Evolutionary conservation across 371 early-diverging fungal genomes (phyloP).

Genomic region (Mortierella sp.): DNA sequence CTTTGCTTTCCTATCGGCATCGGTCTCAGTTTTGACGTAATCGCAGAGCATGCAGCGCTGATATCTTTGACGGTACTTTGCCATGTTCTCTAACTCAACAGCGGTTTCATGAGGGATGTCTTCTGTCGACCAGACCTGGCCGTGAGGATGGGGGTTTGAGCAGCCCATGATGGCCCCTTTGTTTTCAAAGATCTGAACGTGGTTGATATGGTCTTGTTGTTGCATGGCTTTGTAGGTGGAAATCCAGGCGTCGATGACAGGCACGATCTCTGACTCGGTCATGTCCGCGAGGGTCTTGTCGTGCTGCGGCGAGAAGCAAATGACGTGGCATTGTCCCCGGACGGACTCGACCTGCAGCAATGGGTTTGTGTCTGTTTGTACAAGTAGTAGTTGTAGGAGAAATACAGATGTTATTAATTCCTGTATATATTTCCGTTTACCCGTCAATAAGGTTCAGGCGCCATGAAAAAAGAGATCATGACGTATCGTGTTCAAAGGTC

Average conservation of each 20-base stretch:
- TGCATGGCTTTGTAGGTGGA: slow-evolving; percentile 66
- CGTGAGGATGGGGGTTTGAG: slow-evolving; percentile 95
- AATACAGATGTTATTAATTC: neutral
- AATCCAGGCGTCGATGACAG: slow-evolving; percentile 87
- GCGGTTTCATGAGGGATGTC: slow-evolving; percentile 84
- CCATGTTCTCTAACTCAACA: slow-evolving; percentile 76
- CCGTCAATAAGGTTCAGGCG: neutral
- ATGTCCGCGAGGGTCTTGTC: slow-evolving; percentile 92
- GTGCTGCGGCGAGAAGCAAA: slow-evolving; percentile 93
- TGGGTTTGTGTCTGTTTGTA: slow-evolving; percentile 29
- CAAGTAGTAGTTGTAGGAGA: neutral
- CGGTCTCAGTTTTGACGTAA: slow-evolving; percentile 77
- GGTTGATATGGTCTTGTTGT: slow-evolving; percentile 65
- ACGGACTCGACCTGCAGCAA: slow-evolving; percentile 79
- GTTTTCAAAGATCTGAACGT: slow-evolving; percentile 97
- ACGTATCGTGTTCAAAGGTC: too few relatives aligned
- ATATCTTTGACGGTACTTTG: slow-evolving; percentile 66
- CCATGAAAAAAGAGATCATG: neutral
- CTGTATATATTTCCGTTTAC: neutral
- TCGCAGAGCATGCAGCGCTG: slow-evolving; percentile 84
- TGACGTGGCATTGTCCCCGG: slow-evolving; percentile 88
- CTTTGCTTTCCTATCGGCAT: slow-evolving; percentile 24
- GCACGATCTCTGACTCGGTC: slow-evolving; percentile 68
- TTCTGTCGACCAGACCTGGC: slow-evolving; percentile 94
- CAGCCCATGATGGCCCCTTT: slow-evolving; percentile 98